A percentile compares a stretch with the other conserved stretches of the same genome.
These are phyloP conservation scores for Aspergillus sp. DNA, from an alignment of 2,329 filamentous ascomycete species.

Conservation along the genomic window DNA sequence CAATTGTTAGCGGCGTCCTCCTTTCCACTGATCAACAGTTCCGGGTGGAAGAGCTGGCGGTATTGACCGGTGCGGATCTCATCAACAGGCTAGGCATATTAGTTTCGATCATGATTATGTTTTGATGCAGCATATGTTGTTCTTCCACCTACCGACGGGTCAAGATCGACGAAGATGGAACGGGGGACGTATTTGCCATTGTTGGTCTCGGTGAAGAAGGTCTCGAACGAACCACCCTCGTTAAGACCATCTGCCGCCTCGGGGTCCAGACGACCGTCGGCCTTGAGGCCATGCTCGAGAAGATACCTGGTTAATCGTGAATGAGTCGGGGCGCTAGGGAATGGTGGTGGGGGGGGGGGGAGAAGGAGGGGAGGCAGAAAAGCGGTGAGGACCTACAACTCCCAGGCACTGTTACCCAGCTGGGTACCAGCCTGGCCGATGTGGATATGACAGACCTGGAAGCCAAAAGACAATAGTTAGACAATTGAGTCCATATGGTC, in stretches of 20 bases:
- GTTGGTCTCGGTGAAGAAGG: slow-evolving; percentile 65
- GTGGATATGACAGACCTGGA: slow-evolving; percentile 63
- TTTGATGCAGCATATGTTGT: neutral
- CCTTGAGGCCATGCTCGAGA: slow-evolving; percentile 62
- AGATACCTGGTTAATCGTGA: slow-evolving; percentile 51
- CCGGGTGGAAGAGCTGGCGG: slow-evolving; percentile 64
- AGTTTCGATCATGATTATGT: slow-evolving; percentile 2
- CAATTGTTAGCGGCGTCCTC: slow-evolving; percentile 69
- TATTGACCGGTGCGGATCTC: slow-evolving; percentile 64
- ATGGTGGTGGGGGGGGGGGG: neutral
- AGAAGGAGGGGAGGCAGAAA: slow-evolving; percentile 13
- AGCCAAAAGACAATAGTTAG: slow-evolving; percentile 8
- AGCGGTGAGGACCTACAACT: slow-evolving; percentile 55
- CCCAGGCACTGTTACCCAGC: slow-evolving; percentile 67
- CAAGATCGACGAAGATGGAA: slow-evolving; percentile 65
- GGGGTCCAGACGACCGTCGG: slow-evolving; percentile 58
- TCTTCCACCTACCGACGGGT: slow-evolving; percentile 53
- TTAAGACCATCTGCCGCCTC: slow-evolving; percentile 52
- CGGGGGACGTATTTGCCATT: slow-evolving; percentile 66
- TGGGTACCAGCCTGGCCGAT: slow-evolving; percentile 67
- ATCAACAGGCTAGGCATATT: slow-evolving; percentile 54
- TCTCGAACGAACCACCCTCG: slow-evolving; percentile 59
- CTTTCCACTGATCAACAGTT: slow-evolving; percentile 65
- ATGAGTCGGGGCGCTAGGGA: slow-evolving; percentile 1
- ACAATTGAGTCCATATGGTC: neutral